These are phyloP conservation scores for Blastobotrys illinoisensis DNA, from an alignment of 1,139 yeast genomes.

Conservation along the genomic window DNA sequence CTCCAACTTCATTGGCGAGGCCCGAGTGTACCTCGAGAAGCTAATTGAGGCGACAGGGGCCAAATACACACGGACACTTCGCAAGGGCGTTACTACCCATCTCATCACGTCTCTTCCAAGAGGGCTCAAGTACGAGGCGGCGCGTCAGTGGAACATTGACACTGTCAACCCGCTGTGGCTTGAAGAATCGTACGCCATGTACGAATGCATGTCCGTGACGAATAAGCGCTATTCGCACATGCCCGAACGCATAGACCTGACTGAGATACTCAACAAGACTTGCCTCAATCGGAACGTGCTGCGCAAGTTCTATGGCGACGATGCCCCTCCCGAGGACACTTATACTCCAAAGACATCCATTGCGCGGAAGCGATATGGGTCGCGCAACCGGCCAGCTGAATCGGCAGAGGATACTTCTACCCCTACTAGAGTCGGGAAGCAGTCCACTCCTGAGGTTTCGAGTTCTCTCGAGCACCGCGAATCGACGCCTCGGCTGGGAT, in stretches of 20 bases:
- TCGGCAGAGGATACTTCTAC: background rate
- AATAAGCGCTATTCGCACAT: constrained; percentile 44
- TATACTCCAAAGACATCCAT: background rate
- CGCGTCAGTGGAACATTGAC: constrained; percentile 53
- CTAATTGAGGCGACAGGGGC: constrained; percentile 75
- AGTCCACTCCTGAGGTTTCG: background rate
- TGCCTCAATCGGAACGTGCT: constrained; percentile 41
- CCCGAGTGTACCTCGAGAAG: constrained; percentile 62
- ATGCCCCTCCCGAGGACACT: constrained; percentile 5
- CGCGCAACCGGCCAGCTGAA: background rate
- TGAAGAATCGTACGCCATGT: constrained; percentile 68
- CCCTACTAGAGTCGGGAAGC: background rate
- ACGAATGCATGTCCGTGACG: constrained; percentile 48
- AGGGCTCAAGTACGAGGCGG: constrained; percentile 76
- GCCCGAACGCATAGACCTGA: constrained; percentile 40
- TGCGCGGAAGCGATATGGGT: background rate
- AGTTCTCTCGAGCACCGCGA: background rate
- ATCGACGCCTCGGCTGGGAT: constrained; percentile 2
- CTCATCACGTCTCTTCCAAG: constrained; percentile 60
- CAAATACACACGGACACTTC: constrained; percentile 59
- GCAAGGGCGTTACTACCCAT: constrained; percentile 49
- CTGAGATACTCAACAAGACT: constrained; percentile 49
- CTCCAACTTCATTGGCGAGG: constrained; percentile 82
- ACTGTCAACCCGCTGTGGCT: constrained; percentile 83
- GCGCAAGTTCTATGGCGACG: constrained; percentile 38